Base-by-base conservation (phyloP, 2,329 filamentous ascomycete genomes). In the Chrysoporthe cubensis region DNA sequence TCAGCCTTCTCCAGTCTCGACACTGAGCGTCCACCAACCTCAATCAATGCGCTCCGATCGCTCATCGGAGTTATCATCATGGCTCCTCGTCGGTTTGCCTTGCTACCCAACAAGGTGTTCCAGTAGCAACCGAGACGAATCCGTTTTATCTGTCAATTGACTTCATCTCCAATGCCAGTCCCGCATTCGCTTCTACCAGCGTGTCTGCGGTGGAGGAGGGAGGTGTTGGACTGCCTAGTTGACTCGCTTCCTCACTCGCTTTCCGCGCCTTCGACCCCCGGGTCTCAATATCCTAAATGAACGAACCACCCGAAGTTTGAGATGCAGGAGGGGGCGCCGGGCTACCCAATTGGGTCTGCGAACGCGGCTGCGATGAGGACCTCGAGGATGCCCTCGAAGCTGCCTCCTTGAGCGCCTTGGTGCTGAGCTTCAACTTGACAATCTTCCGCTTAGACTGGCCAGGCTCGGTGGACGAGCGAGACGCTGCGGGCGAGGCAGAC, bases 391-490 rank as follows among this genome's bases (percentile, higher is more conserved):
- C 48, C 32, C 48, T 40, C 1, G 48, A 52, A 3, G 62, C 62
- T 7, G 37, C 34, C 11, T 64, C 63, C 18, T 54, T n/a, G 18
- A 59, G 54, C 52, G 26, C 32, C 44, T 46, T 54, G 34, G 48
- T 58, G 43, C 57, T 62, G 44, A 69, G 58, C 62, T 69, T 71
- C 37, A 71, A 56, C 58, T 71, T 69, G 34, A 71, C 58, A 3
- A 71, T 46, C 48, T 63, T 68, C 21, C 67, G 66, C 4, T 56
- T 66, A 48, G 52, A 56, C 61, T 63, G 7, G 7, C 44, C 44
- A 6, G 66, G 62, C 54, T 62, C 63, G 8, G 63, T 62, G 40
- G 65, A 60, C 13, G 37, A 14, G 44, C 52, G 64, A 16, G 67
- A 50, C 14, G 32, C 44, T 14, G 44, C 46, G 8, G 67, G 67